Evolutionary conservation across 805 yeast genomes (phyloP), one percentile per base, ranked within the genome.

Genomic region (Sugiyamaella boreocaroliniensis): DNA sequence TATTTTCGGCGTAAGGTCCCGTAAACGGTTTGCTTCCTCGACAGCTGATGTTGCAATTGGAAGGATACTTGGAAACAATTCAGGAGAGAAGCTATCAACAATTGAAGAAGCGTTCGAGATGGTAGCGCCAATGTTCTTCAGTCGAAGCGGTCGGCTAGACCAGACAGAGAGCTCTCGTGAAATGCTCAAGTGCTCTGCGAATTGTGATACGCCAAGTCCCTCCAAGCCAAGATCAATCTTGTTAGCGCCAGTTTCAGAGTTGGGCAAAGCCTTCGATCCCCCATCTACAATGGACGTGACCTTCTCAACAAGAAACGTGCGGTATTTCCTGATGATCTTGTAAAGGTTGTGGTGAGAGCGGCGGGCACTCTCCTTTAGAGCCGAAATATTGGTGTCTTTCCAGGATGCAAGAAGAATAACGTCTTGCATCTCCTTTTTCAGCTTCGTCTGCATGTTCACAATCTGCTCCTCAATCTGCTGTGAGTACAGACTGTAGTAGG

Each of bases 381-480:
- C 96, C 64, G 86, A 95, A 44, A 89, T 80, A 63, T 93, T 95
- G 11, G 89, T 90, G 70, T 93, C 99, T 61, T 90, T 89, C 98
- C 98, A 95, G 62, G 96, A 87, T 1, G 99, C 97, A 14, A 93
- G 74, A 45, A 88, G 70, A 43, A 93, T 89, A 2, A 89, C 83
- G 53, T 93, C 99, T 37, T 81, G 76, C 10, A 93, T 79, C 48
- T 89, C 89, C 64, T 90, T 92, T 54, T 83, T 88, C 37, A 92
- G 70, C 2, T 69, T 67, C 61, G 77, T 80, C 65, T 76, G 82
- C 1, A 76, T 75, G 1, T 64, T 63, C 0, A 59, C 61, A 9
- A 89, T 63, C 10, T 70, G 66, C 0, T 76, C 77, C 1, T 66
- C 64, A n/a, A 92, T 71, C 1, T 65, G 59, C 0, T 78, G 72